These are phyloP conservation scores for Meyerozyma athensensis DNA, from an alignment of 1,139 yeast genomes.

Conservation along the genomic window DNA sequence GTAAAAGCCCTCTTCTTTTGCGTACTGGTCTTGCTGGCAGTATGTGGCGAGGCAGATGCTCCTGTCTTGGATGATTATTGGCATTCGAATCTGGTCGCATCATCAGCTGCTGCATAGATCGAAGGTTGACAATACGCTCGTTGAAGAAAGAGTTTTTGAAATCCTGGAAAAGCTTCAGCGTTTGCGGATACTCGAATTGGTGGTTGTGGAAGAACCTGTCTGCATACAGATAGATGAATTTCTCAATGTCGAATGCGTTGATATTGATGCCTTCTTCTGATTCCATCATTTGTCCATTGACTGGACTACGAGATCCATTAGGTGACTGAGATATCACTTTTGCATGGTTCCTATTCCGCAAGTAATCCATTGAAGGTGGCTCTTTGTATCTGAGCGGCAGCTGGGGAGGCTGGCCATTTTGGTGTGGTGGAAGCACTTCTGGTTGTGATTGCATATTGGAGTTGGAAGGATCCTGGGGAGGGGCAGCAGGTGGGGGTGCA, in stretches of 20 bases:
- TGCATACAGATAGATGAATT: constrained; percentile 45
- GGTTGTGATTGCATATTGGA: neutral
- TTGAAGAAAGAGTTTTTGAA: constrained; percentile 48
- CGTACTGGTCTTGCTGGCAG: constrained; percentile 11
- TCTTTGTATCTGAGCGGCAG: neutral
- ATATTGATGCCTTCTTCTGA: constrained; percentile 10
- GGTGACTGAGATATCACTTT: neutral
- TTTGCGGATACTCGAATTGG: constrained; percentile 44
- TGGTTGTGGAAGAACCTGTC: constrained; percentile 44
- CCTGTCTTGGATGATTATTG: constrained; percentile 8
- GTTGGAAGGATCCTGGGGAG: neutral
- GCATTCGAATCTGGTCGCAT: constrained; percentile 8
- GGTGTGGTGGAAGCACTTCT: neutral
- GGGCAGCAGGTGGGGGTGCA: too few relatives aligned
- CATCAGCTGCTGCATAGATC: constrained; percentile 23
- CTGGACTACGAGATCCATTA: neutral
- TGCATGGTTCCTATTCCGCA: neutral
- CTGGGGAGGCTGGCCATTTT: neutral
- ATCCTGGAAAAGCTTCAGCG: constrained; percentile 45
- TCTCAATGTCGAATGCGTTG: constrained; percentile 42
- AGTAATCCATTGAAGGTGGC: neutral
- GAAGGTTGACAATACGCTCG: constrained; percentile 38
- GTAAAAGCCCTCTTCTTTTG: neutral
- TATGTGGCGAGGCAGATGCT: constrained; percentile 11
- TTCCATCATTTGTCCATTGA: neutral